A percentile compares a stretch with the other conserved stretches of the same genome.
Evolutionary conservation across 2,329 filamentous ascomycete species (phyloP).

Genomic region (Fusarium sp.): DNA sequence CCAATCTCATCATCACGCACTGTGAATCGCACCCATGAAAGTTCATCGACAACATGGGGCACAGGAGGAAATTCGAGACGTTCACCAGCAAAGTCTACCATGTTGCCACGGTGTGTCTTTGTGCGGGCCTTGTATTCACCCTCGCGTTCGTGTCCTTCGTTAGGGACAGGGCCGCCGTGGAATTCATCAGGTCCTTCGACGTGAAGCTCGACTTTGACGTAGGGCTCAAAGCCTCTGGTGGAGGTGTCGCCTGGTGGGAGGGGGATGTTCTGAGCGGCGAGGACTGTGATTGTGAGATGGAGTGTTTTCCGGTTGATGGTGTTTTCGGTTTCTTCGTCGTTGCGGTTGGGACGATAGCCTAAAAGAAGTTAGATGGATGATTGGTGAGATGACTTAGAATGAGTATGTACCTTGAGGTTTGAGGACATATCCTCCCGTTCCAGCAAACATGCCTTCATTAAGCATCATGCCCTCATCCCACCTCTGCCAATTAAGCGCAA

Average conservation of each 20-base stretch:
- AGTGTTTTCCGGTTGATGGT: slow-evolving; percentile 67
- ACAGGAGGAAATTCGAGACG: slow-evolving; percentile 67
- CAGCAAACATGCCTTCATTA: slow-evolving; percentile 91
- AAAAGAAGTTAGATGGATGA: neutral
- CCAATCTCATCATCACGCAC: slow-evolving; percentile 88
- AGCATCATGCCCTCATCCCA: slow-evolving; percentile 96
- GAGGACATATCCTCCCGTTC: slow-evolving; percentile 84
- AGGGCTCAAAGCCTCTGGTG: slow-evolving; percentile 75
- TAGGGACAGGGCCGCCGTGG: slow-evolving; percentile 52
- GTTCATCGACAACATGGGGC: slow-evolving; percentile 71
- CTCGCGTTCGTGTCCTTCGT: slow-evolving; percentile 55
- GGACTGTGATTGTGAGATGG: slow-evolving; percentile 77
- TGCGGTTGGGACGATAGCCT: slow-evolving; percentile 50
- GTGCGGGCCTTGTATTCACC: slow-evolving; percentile 70
- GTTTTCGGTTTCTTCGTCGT: slow-evolving; percentile 39
- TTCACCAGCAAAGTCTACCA: slow-evolving; percentile 73
- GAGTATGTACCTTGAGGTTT: slow-evolving; percentile 74
- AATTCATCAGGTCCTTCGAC: slow-evolving; percentile 72
- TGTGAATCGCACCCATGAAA: slow-evolving; percentile 84
- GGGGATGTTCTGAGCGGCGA: slow-evolving; percentile 81
- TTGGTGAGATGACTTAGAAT: too few species aligned
- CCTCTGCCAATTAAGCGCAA: slow-evolving; percentile 93
- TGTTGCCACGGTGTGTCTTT: slow-evolving; percentile 66
- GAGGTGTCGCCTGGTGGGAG: slow-evolving; percentile 67
- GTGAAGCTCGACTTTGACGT: slow-evolving; percentile 86